Evolutionary conservation across 331 rosid genomes (phyloP).

Genomic region (Prunus yedoensis): DNA sequence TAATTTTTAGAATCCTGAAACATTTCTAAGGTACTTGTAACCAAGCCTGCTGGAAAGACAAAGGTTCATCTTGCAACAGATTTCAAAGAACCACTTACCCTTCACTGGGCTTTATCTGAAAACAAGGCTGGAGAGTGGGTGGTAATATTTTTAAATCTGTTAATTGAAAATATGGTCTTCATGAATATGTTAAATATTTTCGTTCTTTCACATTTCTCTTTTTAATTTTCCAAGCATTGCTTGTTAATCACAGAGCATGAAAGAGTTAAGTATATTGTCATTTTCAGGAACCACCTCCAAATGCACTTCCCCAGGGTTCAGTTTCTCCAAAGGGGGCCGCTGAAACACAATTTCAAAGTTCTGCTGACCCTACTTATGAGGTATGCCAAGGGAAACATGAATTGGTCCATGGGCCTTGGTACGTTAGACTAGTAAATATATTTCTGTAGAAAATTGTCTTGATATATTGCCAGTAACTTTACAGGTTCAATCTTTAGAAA

Average conservation of each 20-base stretch:
- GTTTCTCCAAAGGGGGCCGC: constrained; percentile 52
- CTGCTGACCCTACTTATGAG: constrained; percentile 51
- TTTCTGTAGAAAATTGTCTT: constrained; percentile 23
- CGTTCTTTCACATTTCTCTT: constrained; percentile 8
- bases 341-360: constrained; percentile 59
- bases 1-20: constrained; percentile 28
- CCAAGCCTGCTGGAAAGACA: constrained; percentile 65
- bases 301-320: constrained; percentile 70
- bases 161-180: constrained; percentile 17
- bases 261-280: constrained; percentile 18
- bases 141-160: constrained; percentile 55
- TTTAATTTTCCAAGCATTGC: constrained; percentile 4
- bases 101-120: constrained; percentile 93
- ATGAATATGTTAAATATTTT: constrained; percentile 20
- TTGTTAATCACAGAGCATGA: constrained; percentile 8
- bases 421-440: constrained; percentile 23
- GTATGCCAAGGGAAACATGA: constrained; percentile 36
- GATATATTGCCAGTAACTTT: constrained; percentile 22
- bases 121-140: constrained; percentile 80
- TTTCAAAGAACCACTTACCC: constrained; percentile 53
- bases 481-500: constrained; percentile 78
- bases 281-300: constrained; percentile 76
- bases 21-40: constrained; percentile 61
- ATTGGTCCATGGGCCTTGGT: constrained; percentile 24
- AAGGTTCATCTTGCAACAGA: constrained; percentile 84